A percentile compares a stretch with the other conserved stretches of the same genome.
phyloP scores from a whole-genome alignment of 2,329 filamentous ascomycete species.

The Calonectria pseudoreteaudii region DNA sequence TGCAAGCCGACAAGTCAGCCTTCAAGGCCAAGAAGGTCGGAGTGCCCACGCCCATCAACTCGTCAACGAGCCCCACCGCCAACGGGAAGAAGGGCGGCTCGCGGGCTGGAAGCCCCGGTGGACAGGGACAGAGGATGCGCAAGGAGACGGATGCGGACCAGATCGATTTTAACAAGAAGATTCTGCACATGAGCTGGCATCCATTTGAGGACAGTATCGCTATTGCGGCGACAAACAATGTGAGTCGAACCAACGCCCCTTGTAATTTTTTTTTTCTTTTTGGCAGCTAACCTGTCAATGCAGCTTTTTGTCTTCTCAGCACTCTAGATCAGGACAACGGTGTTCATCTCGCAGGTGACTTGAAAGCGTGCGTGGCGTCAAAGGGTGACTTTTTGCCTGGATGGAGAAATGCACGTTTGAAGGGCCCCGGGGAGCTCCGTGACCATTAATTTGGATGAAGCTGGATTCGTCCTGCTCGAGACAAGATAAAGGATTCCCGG shows the following conservation, averaged over 20 bases:
- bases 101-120: slow-evolving; percentile 85
- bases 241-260: slow-evolving; percentile 64
- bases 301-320: slow-evolving; percentile 85
- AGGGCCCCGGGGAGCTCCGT: slow-evolving; percentile 30
- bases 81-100: slow-evolving; percentile 90
- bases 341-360: slow-evolving; percentile 42
- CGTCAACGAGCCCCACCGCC: slow-evolving; percentile 76
- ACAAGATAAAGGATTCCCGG: slow-evolving; percentile 34
- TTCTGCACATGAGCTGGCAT: slow-evolving; percentile 99
- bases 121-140: slow-evolving; percentile 92
- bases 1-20: slow-evolving; percentile 98
- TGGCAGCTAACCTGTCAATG: slow-evolving; percentile 38
- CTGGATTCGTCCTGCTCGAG: slow-evolving; percentile 32
- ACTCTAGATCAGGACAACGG: slow-evolving; percentile 61
- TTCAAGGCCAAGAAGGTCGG: slow-evolving; percentile 99
- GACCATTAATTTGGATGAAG: slow-evolving; percentile 29
- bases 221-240: slow-evolving; percentile 99
- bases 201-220: slow-evolving; percentile 99
- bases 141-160: slow-evolving; percentile 99
- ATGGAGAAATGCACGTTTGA: slow-evolving; percentile 31
- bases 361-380: slow-evolving; percentile 30
- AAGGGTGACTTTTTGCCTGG: slow-evolving; percentile 22
- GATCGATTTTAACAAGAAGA: slow-evolving; percentile 99
- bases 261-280: not conserved
- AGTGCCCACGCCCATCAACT: slow-evolving; percentile 96